These are phyloP conservation scores for Lippia alba DNA, from an alignment of 305 asterid genomes.

Conservation along the genomic window DNA sequence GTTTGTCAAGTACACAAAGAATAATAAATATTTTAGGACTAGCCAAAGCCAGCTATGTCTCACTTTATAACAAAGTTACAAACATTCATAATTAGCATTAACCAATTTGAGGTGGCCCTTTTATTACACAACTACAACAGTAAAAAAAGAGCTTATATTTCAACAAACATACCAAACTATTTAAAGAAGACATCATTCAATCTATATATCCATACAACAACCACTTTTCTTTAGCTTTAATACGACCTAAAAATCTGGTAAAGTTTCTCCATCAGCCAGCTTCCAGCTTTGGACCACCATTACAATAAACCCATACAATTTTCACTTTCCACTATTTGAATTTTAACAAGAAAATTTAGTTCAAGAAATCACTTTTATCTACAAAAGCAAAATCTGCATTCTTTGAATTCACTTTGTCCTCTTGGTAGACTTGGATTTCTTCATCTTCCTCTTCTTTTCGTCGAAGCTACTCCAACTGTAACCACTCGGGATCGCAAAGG, in stretches of 20 bases:
- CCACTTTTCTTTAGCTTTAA: not conserved
- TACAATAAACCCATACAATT: not conserved
- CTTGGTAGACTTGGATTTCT: constrained; percentile 52
- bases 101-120: constrained; percentile 1
- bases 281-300: not conserved
- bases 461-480: constrained; percentile 66
- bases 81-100: not conserved
- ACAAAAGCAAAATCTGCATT: constrained; percentile 1
- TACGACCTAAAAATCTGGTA: not conserved
- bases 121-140: not conserved
- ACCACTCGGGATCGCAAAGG: constrained; percentile 62
- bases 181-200: not conserved
- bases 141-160: not conserved
- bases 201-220: not conserved
- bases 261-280: not conserved
- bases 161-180: not conserved
- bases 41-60: too few relatives aligned
- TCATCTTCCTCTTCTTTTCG: constrained; percentile 55
- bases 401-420: constrained; percentile 41
- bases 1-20: too few relatives aligned
- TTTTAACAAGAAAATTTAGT: not conserved
- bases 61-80: too few relatives aligned
- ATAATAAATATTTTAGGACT: too few relatives aligned
- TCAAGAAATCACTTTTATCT: not conserved
- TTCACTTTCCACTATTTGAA: not conserved